These are phyloP conservation scores for Penicillium fuscoglaucum DNA, from an alignment of 2,329 filamentous ascomycete species.

Conservation along the genomic window DNA sequence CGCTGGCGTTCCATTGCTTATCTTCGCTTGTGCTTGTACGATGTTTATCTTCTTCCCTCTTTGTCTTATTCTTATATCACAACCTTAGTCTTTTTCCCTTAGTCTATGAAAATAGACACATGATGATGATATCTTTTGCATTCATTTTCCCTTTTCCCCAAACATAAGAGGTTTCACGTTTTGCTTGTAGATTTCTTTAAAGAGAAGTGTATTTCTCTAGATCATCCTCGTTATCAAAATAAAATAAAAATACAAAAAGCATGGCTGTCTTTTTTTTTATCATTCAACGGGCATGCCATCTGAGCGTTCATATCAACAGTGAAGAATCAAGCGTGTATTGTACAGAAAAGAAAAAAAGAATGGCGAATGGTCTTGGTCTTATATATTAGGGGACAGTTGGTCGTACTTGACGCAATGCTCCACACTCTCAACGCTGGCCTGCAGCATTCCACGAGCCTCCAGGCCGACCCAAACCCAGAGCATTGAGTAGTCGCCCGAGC, in stretches of 20 bases:
- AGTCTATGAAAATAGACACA: conserved; percentile 9
- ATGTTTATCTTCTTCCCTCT: conserved; percentile 10
- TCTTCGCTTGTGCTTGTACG: conserved; percentile 7
- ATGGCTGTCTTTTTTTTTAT: neutral
- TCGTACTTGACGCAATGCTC: conserved; percentile 91
- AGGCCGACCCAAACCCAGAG: conserved; percentile 87
- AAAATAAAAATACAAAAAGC: neutral
- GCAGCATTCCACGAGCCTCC: conserved; percentile 83
- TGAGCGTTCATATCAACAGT: conserved; percentile 4
- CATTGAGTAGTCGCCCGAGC: conserved; percentile 77
- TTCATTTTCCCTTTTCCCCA: neutral
- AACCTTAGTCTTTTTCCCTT: conserved; percentile 2
- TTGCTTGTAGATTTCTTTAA: neutral
- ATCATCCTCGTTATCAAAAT: neutral
- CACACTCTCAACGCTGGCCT: conserved; percentile 85
- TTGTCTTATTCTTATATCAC: conserved; percentile 19
- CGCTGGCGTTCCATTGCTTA: conserved; percentile 28
- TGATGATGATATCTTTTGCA: conserved; percentile 13
- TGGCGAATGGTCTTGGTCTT: conserved; percentile 11
- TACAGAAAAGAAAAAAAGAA: conserved; percentile 11
- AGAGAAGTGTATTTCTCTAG: neutral
- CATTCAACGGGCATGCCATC: conserved; percentile 8
- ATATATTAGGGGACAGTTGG: conserved; percentile 83
- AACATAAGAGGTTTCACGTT: neutral
- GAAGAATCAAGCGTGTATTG: conserved; percentile 3